Percentiles rank a stretch among this genome's conserved stretches.
Conservation (phyloP, 768 basidiomycete genomes). For the Serendipita vermifera region DNA sequence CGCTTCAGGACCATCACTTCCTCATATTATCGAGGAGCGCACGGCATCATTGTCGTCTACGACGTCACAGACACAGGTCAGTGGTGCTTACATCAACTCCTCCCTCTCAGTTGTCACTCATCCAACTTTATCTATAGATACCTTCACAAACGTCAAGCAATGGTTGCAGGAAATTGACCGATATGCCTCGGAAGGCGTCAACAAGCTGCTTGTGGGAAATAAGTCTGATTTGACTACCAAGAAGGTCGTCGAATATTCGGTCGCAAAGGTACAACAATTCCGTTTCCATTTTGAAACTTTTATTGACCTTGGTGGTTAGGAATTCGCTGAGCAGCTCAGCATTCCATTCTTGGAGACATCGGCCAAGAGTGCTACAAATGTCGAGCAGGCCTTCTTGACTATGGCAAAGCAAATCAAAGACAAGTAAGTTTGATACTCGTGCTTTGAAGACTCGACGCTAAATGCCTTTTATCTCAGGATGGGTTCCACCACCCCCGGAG, state of each 20-base stretch:
- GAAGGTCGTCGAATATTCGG: conserved; percentile 85
- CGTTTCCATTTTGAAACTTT: not conserved
- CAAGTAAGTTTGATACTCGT: conserved; percentile 39
- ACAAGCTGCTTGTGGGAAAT: conserved; percentile 97
- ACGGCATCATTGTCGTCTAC: conserved; percentile 98
- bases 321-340: conserved; percentile 87
- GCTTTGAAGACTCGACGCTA: too few relatives aligned
- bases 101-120: not conserved
- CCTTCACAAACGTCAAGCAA: conserved; percentile 90
- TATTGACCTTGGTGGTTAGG: conserved; percentile 30
- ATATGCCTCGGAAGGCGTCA: conserved; percentile 96
- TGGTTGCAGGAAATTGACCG: conserved; percentile 89
- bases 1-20: conserved; percentile 98
- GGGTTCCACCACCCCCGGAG: conserved; percentile 67
- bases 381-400: conserved; percentile 98
- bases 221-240: conserved; percentile 97
- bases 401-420: conserved; percentile 97
- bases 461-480: conserved; percentile 41
- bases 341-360: conserved; percentile 97
- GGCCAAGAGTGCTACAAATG: conserved; percentile 98
- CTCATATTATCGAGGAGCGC: conserved; percentile 98
- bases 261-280: conserved; percentile 52
- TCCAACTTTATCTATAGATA: conserved; percentile 47
- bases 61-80: conserved; percentile 89
- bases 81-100: conserved; percentile 13